Conservation (phyloP, 768 basidiomycete species). For the Lactifluus subvellereus region DNA sequence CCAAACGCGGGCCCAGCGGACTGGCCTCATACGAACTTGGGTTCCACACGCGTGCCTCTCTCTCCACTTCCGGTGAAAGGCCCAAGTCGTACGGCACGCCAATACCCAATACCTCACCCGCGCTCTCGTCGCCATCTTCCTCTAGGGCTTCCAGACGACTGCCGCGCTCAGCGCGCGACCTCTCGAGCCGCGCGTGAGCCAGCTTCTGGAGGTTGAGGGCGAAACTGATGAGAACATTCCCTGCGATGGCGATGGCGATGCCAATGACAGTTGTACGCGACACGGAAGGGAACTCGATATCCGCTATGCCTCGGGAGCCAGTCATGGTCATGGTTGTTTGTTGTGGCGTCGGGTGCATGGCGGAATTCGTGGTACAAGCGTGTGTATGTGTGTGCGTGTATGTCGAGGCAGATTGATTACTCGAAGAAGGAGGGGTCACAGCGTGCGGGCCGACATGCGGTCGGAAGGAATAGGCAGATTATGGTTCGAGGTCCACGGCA, state of each 20-base stretch:
- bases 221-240: conserved; percentile 84
- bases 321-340: neutral
- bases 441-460: conserved; percentile 5
- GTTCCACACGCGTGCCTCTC: conserved; percentile 17
- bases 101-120: neutral
- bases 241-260: conserved; percentile 74
- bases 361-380: neutral
- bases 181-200: conserved; percentile 69
- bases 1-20: neutral
- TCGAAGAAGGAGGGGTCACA: neutral
- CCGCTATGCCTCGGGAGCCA: conserved; percentile 16
- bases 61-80: conserved; percentile 11
- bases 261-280: conserved; percentile 60
- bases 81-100: neutral
- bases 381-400: neutral
- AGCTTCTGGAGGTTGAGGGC: conserved; percentile 93
- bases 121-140: conserved; percentile 9
- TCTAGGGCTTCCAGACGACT: conserved; percentile 21
- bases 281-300: conserved; percentile 48
- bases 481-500: neutral
- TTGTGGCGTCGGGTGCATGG: neutral
- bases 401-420: neutral
- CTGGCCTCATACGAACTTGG: neutral
- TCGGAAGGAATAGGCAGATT: neutral
- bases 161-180: conserved; percentile 20